These are phyloP conservation scores for Acacia concinna DNA, from an alignment of 331 rosid species.

Conservation along the genomic window DNA sequence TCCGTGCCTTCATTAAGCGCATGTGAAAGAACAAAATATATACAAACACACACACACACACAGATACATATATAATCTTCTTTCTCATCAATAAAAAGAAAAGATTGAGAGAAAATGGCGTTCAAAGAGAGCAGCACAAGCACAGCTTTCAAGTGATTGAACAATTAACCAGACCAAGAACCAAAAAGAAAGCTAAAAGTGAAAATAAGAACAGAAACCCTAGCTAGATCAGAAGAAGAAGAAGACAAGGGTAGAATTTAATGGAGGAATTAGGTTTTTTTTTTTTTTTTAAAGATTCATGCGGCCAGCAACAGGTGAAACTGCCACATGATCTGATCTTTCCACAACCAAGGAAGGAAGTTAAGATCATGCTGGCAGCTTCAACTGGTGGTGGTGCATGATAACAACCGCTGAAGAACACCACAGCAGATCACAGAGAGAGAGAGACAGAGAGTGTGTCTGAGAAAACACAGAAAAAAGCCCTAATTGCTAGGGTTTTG, in stretches of 20 bases:
- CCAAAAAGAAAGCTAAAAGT: not conserved
- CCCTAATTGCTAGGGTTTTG: constrained; percentile 53
- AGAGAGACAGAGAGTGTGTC: not conserved
- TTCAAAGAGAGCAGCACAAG: not conserved
- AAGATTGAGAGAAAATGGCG: not conserved
- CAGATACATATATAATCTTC: not conserved
- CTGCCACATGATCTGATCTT: constrained; percentile 99
- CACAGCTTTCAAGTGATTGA: constrained; percentile 1
- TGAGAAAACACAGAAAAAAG: not conserved
- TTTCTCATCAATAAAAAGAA: not conserved
- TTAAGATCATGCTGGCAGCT: constrained; percentile 99
- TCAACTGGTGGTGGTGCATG: constrained; percentile 78
- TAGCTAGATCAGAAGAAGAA: not conserved
- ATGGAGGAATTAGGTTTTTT: constrained; percentile 36
- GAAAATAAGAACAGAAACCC: not conserved
- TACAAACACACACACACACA: not conserved
- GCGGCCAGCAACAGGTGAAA: constrained; percentile 88
- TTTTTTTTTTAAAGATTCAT: not conserved
- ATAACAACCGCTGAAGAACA: constrained; percentile 4
- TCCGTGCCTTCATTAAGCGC: constrained; percentile 1
- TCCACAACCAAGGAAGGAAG: constrained; percentile 57
- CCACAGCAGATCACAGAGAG: constrained; percentile 7
- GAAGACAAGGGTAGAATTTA: constrained; percentile 20
- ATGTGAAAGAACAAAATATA: not conserved
- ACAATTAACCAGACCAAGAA: not conserved